These are phyloP conservation scores for Vigna hirtella DNA, from an alignment of 306 rosid genomes.

Conservation along the genomic window DNA sequence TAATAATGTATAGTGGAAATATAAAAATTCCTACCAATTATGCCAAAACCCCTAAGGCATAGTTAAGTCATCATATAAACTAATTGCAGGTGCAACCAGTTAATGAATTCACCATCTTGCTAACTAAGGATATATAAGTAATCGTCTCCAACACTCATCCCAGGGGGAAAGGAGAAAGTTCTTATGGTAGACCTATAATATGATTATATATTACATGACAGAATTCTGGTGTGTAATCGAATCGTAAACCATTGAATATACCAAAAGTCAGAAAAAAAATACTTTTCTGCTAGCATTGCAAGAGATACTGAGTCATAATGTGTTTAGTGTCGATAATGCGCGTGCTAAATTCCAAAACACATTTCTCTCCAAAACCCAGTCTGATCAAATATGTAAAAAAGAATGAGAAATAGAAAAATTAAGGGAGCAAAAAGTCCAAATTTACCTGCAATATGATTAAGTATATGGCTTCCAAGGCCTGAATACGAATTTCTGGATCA, in stretches of 20 bases:
- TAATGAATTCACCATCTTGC: conserved; percentile 14
- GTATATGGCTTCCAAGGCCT: conserved; percentile 89
- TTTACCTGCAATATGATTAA: conserved; percentile 81
- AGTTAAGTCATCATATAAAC: not conserved
- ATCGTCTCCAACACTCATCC: conserved; percentile 22
- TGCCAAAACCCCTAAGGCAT: not conserved
- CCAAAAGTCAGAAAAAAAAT: not conserved
- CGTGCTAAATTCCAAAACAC: conserved; percentile 13
- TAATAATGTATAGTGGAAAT: not conserved
- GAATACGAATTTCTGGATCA: conserved; percentile 83
- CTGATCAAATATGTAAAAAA: not conserved
- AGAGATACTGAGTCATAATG: not conserved
- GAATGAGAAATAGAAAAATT: not conserved
- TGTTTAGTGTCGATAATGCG: not conserved
- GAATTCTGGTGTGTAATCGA: not conserved
- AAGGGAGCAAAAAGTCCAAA: not conserved
- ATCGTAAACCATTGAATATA: not conserved
- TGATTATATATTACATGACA: conserved; percentile 9
- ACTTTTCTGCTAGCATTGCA: conserved; percentile 12
- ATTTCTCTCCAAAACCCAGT: not conserved
- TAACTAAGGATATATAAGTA: not conserved
- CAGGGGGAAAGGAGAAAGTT: not conserved
- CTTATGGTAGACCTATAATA: not conserved
- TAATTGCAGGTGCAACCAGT: not conserved
- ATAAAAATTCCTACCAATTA: not conserved